A percentile compares a stretch with the other conserved stretches of the same genome.
These are phyloP conservation scores for Aspergillus japonicus DNA, from an alignment of 2,329 filamentous ascomycete species.

Conservation along the genomic window DNA sequence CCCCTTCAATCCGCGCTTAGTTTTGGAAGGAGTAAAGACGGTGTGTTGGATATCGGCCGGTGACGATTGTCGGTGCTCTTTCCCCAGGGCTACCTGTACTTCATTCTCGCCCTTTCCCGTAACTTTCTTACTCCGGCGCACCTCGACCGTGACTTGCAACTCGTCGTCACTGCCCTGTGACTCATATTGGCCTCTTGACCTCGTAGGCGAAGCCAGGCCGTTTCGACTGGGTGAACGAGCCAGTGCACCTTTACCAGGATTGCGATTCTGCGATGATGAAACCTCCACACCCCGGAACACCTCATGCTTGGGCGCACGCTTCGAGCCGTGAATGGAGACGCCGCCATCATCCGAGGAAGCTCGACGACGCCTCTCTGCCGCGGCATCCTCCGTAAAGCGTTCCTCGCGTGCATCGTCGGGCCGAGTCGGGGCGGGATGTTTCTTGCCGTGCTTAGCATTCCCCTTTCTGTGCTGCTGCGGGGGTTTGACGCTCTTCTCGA, in stretches of 20 bases:
- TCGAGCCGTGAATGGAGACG: neutral
- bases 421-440: conserved; percentile 1
- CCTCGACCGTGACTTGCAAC: conserved; percentile 39
- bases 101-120: conserved; percentile 6
- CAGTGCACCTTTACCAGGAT: neutral
- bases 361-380: conserved; percentile 22
- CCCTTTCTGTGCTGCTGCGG: conserved; percentile 7
- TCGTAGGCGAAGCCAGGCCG: neutral
- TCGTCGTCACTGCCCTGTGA: conserved; percentile 42
- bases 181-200: conserved; percentile 9
- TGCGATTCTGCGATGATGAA: neutral
- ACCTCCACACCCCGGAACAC: conserved; percentile 22
- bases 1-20: conserved; percentile 11
- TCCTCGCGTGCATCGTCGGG: conserved; percentile 22
- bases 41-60: conserved; percentile 36
- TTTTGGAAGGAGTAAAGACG: conserved; percentile 23
- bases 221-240: neutral
- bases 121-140: conserved; percentile 13
- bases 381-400: conserved; percentile 25
- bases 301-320: conserved; percentile 5
- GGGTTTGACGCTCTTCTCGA: conserved; percentile 20
- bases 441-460: neutral
- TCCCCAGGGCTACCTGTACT: neutral
- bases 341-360: neutral
- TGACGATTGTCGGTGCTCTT: conserved; percentile 21